Conservation (phyloP, 768 basidiomycete species). For the Hortiboletus campestris region DNA sequence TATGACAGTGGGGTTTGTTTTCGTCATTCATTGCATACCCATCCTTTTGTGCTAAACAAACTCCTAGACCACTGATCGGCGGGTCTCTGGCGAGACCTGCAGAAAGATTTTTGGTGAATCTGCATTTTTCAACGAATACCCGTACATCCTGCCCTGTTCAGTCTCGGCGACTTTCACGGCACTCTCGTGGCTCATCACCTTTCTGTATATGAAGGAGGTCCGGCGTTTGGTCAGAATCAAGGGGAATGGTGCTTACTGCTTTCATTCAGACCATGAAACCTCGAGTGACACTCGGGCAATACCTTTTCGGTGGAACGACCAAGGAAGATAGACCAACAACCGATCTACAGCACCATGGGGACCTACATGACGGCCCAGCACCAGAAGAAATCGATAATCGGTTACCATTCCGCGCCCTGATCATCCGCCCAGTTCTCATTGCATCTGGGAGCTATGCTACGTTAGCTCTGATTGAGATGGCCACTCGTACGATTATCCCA, state of each 20-base stretch:
- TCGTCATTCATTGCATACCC: background rate
- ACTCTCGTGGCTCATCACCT: slow-evolving; percentile 48
- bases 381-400: slow-evolving; percentile 18
- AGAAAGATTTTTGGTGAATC: slow-evolving; percentile 59
- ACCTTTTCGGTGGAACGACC: slow-evolving; percentile 9
- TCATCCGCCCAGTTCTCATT: slow-evolving; percentile 53
- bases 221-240: background rate
- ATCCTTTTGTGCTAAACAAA: slow-evolving; percentile 1
- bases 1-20: slow-evolving; percentile 40
- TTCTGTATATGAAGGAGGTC: slow-evolving; percentile 57
- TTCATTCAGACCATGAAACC: slow-evolving; percentile 15
- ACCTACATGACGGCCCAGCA: background rate
- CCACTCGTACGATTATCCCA: slow-evolving; percentile 46
- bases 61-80: slow-evolving; percentile 62
- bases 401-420: slow-evolving; percentile 46
- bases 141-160: slow-evolving; percentile 73
- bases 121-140: slow-evolving; percentile 59
- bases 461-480: slow-evolving; percentile 62
- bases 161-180: slow-evolving; percentile 56
- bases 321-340: background rate
- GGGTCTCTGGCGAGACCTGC: slow-evolving; percentile 61
- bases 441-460: slow-evolving; percentile 60
- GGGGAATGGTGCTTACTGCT: background rate
- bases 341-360: background rate
- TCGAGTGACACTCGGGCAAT: slow-evolving; percentile 13